Evolutionary conservation across 441 rosid genomes (phyloP), one percentile per base, ranked within the genome.

Genomic region (Pelargonium citronellum): DNA sequence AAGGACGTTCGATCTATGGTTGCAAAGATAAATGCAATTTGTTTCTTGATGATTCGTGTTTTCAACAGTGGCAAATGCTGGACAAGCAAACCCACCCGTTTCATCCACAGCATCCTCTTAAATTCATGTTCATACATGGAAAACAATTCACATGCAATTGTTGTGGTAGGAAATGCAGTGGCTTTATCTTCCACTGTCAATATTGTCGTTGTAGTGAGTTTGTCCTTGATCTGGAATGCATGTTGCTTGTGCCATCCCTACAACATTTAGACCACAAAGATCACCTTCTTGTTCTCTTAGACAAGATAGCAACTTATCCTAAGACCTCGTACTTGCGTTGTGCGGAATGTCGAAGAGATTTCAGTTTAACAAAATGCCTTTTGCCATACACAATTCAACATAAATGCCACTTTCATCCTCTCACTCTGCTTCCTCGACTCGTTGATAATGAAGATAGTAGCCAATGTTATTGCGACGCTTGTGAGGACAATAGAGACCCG

Each of bases 401-500:
- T 4, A 5, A 61, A 1, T 69, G n/a, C 16, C 84, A 68, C 17
- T 0, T 39, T 0, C 69, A 83, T 20, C 60, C 16, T 4, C 68
- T 83, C 12, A 64, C 22, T 24, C 74, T 72, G 0, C 0, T 6
- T 37, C 44, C 1, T 3, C 53, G 0, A 15, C 27, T 7, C 44
- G 58, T 9, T 27, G 30, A 2, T 0, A 11, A 41, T 2, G 13
- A 3, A 0, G 61, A 72, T 4, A 7, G 30, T 0, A 69, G 68
- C 0, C 70, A 73, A 44, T 69, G 34, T 47, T 69, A 73, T 43
- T 78, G 83, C 12, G 83, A 66, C 12, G 27, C 65, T 12, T 80
- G 81, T 8, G 81, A 75, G 67, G 12, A 15, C 5, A 0, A 6
- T 0, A 67, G 79, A 60, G 69, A 70, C 11, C 70, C 30, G 0